phyloP scores from a whole-genome alignment of 345 rosid genomes.

The Citrus maxima region DNA sequence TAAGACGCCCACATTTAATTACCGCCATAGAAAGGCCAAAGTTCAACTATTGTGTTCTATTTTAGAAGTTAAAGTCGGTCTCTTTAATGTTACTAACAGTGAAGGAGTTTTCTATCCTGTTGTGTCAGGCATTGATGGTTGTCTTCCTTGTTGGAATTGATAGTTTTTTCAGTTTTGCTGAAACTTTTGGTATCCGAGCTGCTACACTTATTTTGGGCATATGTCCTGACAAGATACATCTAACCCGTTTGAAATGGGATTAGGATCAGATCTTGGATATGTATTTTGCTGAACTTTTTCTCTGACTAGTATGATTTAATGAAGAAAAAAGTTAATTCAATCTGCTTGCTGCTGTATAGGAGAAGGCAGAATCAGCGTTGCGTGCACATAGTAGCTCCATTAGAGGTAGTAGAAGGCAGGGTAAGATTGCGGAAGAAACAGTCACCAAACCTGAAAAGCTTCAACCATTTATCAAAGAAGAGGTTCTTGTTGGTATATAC shows the following conservation, averaged over 20 bases:
- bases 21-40: not conserved
- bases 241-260: not conserved
- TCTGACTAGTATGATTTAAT: not conserved
- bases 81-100: not conserved
- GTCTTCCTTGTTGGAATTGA: not conserved
- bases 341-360: conserved; percentile 46
- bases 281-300: not conserved
- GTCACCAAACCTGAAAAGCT: conserved; percentile 47
- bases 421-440: conserved; percentile 46
- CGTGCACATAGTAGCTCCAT: conserved; percentile 96
- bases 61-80: not conserved
- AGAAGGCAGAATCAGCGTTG: conserved; percentile 76
- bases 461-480: conserved; percentile 80
- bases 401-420: conserved; percentile 46
- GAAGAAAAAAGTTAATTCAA: not conserved
- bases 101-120: not conserved
- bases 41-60: not conserved
- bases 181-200: not conserved
- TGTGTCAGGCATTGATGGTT: not conserved
- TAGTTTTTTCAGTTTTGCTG: not conserved
- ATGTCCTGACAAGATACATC: not conserved
- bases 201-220: not conserved
- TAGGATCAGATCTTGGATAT: not conserved
- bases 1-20: not conserved
- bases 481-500: conserved; percentile 70